A percentile compares a stretch with the other conserved stretches of the same genome.
These are phyloP conservation scores for Euryodendron excelsum DNA, from an alignment of 148 eudicot species.

Conservation along the genomic window DNA sequence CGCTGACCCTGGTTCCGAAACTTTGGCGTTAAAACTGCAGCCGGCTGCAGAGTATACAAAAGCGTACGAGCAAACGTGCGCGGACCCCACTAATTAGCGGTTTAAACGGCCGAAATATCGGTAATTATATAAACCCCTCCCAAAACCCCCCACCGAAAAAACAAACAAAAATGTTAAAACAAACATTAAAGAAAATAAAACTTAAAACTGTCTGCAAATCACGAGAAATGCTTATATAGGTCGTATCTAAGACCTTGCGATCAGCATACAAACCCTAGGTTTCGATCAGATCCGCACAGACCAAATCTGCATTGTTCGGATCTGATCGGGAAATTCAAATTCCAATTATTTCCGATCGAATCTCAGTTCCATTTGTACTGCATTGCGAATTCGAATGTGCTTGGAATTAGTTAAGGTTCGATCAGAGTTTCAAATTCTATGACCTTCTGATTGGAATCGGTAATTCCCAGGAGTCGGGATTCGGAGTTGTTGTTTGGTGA, in stretches of 20 bases:
- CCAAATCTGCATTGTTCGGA: constrained; percentile 33
- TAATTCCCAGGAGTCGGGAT: neutral
- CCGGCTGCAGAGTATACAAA: neutral
- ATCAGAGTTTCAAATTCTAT: neutral
- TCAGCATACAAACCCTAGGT: constrained; percentile 15
- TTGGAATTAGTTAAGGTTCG: neutral
- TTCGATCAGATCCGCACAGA: constrained; percentile 18
- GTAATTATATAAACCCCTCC: neutral
- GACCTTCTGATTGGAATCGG: neutral
- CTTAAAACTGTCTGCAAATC: neutral
- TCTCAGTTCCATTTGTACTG: neutral
- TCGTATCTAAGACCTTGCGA: neutral
- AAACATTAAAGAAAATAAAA: neutral
- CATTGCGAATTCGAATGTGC: neutral
- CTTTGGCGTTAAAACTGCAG: neutral
- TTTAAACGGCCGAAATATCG: constrained; percentile 24
- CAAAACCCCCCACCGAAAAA: neutral
- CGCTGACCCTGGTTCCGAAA: neutral
- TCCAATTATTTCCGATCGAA: neutral
- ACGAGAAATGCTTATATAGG: neutral
- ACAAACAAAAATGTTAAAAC: neutral
- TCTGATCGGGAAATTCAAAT: constrained; percentile 18
- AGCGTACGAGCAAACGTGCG: neutral
- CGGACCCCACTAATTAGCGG: constrained; percentile 2
- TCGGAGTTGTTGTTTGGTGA: neutral